These are phyloP conservation scores for Anthracocystis panici-leucophaei DNA, from an alignment of 1,284 basidiomycete species.

Conservation along the genomic window DNA sequence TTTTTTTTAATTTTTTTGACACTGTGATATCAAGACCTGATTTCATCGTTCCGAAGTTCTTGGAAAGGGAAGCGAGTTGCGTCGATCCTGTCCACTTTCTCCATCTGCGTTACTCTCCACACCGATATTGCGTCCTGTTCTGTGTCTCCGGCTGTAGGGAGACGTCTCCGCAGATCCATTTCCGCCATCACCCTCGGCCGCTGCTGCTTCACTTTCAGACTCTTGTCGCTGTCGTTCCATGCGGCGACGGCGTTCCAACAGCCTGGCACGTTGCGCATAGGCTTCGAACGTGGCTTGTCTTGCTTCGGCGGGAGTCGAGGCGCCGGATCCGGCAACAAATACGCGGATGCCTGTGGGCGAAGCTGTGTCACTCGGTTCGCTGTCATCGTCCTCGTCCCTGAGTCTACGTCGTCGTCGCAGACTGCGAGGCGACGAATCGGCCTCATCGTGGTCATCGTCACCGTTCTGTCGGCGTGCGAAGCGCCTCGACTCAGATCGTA, in stretches of 20 bases:
- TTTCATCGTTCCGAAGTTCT: constrained; percentile 29
- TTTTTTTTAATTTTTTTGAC: too few species aligned
- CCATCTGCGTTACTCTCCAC: neutral
- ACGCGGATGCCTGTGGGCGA: constrained; percentile 25
- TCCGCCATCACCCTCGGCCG: constrained; percentile 5
- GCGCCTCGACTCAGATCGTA: constrained; percentile 29
- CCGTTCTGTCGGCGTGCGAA: constrained; percentile 5
- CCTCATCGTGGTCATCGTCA: constrained; percentile 3
- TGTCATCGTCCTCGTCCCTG: constrained; percentile 3
- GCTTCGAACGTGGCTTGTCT: constrained; percentile 49
- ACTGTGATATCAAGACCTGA: too few species aligned
- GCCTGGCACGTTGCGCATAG: constrained; percentile 37
- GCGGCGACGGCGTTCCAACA: constrained; percentile 32
- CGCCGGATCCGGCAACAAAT: constrained; percentile 34
- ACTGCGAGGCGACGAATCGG: constrained; percentile 2
- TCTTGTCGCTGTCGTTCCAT: constrained; percentile 16
- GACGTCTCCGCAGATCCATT: constrained; percentile 14
- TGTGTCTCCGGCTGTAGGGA: constrained; percentile 14
- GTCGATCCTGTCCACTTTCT: constrained; percentile 4
- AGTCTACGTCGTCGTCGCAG: constrained; percentile 2
- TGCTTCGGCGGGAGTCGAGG: constrained; percentile 37
- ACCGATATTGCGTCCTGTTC: constrained; percentile 18
- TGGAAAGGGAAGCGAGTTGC: constrained; percentile 38
- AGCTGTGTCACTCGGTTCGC: constrained; percentile 5
- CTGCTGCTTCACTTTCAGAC: constrained; percentile 9